Conservation (phyloP, 805 yeast genomes). For the Lipomyces sp. region DNA sequence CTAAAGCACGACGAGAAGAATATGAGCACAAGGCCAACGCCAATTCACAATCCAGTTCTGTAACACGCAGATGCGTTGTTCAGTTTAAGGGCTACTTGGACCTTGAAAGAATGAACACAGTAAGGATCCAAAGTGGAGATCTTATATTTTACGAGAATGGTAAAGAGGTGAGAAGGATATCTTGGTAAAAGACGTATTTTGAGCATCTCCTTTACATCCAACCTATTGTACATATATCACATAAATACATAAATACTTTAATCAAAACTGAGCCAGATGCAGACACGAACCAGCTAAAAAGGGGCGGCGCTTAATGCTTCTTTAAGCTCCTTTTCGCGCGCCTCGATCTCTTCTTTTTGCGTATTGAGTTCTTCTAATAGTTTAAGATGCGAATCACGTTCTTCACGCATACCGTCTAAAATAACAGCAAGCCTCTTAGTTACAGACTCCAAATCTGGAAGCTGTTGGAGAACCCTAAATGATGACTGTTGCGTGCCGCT, state of each 20-base stretch:
- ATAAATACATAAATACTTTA: background rate
- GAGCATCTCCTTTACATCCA: conserved; percentile 6
- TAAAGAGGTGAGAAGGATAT: conserved; percentile 11
- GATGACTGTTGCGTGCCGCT: background rate
- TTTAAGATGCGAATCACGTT: conserved; percentile 22
- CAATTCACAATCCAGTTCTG: background rate
- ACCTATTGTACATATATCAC: background rate
- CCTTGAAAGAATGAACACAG: conserved; percentile 30
- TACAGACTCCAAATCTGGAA: conserved; percentile 31
- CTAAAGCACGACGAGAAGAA: conserved; percentile 9
- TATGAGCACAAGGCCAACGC: background rate
- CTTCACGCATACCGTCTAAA: conserved; percentile 22
- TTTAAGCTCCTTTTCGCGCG: conserved; percentile 22
- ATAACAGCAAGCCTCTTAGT: conserved; percentile 19
- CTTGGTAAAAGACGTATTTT: conserved; percentile 24
- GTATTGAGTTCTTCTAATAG: conserved; percentile 16
- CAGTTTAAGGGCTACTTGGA: conserved; percentile 33
- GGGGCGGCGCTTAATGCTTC: conserved; percentile 19
- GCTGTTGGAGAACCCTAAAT: conserved; percentile 19
- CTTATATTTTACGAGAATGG: conserved; percentile 22
- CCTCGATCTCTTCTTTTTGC: conserved; percentile 23
- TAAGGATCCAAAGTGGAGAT: conserved; percentile 28
- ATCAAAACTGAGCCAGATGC: background rate
- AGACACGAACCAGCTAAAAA: background rate
- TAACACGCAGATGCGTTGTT: conserved; percentile 17